phyloP scores from a whole-genome alignment of 352 stramenopile genomes.

The Globisporangium paddicum region DNA sequence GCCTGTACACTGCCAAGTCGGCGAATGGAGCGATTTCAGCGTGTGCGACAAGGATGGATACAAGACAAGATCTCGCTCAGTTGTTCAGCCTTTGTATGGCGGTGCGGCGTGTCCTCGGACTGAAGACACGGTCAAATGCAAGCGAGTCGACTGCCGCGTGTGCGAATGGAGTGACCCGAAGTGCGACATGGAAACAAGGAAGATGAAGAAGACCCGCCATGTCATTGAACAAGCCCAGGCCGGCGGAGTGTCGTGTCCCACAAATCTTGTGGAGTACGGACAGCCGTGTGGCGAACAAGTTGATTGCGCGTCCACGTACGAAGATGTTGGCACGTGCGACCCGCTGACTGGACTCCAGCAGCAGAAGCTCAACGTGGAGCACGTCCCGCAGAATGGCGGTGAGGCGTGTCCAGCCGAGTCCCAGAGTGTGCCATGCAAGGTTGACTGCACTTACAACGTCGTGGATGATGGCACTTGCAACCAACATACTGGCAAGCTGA shows the following conservation, averaged over 20 bases:
- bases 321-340: too few species aligned
- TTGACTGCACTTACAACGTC: neutral
- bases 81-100: neutral
- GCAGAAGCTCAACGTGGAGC: too few species aligned
- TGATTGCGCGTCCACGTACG: too few species aligned
- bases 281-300: neutral
- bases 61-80: neutral
- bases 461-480: neutral
- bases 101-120: neutral
- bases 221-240: neutral
- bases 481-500: neutral
- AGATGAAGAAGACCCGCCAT: neutral
- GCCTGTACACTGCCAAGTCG: constrained; percentile 33
- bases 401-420: too few species aligned
- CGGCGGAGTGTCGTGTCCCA: neutral
- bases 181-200: neutral
- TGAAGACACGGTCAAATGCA: neutral
- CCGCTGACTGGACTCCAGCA: too few species aligned
- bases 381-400: too few species aligned
- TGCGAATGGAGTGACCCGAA: neutral
- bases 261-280: neutral
- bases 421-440: too few species aligned
- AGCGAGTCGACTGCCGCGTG: neutral
- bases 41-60: constrained; percentile 16
- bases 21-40: constrained; percentile 37